phyloP scores from a whole-genome alignment of 1,139 yeast genomes.

The Arxiozyma slooffiae region DNA sequence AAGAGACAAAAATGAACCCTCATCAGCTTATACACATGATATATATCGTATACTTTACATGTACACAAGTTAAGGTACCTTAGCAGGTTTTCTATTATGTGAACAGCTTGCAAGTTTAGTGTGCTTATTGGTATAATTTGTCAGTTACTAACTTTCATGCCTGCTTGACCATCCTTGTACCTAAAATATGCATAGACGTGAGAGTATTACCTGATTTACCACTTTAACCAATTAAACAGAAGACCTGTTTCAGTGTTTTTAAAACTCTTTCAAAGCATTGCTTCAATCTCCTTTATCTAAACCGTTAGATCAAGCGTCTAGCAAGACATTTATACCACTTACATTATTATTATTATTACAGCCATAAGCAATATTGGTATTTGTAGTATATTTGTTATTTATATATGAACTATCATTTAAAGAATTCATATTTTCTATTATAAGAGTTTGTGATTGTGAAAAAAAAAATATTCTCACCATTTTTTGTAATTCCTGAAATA shows the following conservation, averaged over 20 bases:
- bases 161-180: conserved; percentile 40
- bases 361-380: background rate
- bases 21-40: background rate
- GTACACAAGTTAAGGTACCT: background rate
- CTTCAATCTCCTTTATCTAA: conserved; percentile 4
- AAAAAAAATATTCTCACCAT: background rate
- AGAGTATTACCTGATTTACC: conserved; percentile 45
- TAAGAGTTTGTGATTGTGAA: background rate
- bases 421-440: background rate
- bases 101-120: background rate
- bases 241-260: conserved; percentile 60
- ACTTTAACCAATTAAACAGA: conserved; percentile 44
- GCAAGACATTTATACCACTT: conserved; percentile 1
- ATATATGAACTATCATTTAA: too few relatives aligned
- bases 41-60: too few relatives aligned
- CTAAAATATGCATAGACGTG: conserved; percentile 52
- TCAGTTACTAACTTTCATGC: conserved; percentile 30
- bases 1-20: background rate
- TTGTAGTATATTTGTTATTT: background rate
- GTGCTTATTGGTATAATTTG: background rate
- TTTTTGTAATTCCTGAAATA: background rate
- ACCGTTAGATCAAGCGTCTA: background rate
- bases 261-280: conserved; percentile 32
- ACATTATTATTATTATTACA: background rate
- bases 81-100: background rate